Base-by-base conservation (phyloP, 768 basidiomycete species). In the Russula sp. region DNA sequence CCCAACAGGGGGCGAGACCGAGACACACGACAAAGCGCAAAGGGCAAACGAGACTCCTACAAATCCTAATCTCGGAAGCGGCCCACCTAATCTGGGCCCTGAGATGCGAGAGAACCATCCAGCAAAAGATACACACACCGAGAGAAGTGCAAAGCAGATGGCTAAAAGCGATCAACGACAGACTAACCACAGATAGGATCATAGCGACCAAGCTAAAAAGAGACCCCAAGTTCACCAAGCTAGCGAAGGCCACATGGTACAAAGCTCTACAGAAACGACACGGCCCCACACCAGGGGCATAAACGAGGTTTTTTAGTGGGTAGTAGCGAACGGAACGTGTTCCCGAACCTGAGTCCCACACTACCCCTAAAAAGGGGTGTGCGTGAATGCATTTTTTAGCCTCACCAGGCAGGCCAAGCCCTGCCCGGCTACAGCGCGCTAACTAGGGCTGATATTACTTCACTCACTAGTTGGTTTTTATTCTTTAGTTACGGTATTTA, bases 31-130 rank as follows among this genome's bases (percentile, higher is more conserved):
- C n/a, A n/a, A n/a, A n/a, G n/a, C n/a, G n/a, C n/a, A 35, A 20
- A 14, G 61, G 63, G 10, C 38, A 60, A 5, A 25, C 36, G 7
- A 25, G 67, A 14, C 62, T 68, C 1, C 55, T 52, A 0, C 56
- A 47, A 14, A 68, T 67, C 32, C 51, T 65, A 1, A 38, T 65
- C 0, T 54, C 66, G 0, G 64, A 68, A 34, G 43, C 65, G 0
- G 55, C 60, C 0, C 43, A 66, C 53, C 58, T 68, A 0, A 53
- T 67, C 1, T 67, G 65, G 69, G 49, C 43, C 2, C 18, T 67
- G 2, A 16, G 65, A 7, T 66, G 67, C 20, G 60, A 68, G 20
- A 18, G 66, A 4, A 39, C 45, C 1, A 65, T 67, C 34, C 22
- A 41, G n/a, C 0, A 7, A 0, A 18, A 34, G 0, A 5, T 7